These are phyloP conservation scores for Colletotrichum eleusines DNA, from an alignment of 2,329 filamentous ascomycete genomes.

Conservation along the genomic window DNA sequence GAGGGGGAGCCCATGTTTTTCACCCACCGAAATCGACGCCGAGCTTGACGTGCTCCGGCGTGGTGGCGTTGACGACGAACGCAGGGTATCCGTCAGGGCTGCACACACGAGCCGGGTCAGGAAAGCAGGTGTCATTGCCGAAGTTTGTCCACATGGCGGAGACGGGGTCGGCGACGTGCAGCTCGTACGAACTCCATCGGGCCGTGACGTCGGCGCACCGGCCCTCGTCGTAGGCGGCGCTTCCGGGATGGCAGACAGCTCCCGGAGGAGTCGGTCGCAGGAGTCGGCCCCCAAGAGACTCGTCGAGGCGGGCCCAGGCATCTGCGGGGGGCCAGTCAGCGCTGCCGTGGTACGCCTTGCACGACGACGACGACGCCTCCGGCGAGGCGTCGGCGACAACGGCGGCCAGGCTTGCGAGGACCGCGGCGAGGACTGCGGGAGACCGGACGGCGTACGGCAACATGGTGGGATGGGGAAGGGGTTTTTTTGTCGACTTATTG, in stretches of 20 bases:
- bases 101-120: constrained; percentile 53
- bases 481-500: background rate
- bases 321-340: constrained; percentile 60
- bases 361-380: constrained; percentile 43
- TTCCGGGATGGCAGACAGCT: constrained; percentile 57
- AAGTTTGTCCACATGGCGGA: constrained; percentile 57
- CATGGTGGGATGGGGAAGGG: background rate
- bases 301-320: constrained; percentile 61
- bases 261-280: constrained; percentile 58
- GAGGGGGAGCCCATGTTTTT: too few relatives aligned
- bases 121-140: constrained; percentile 64
- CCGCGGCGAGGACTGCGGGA: too few relatives aligned
- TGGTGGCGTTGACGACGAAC: constrained; percentile 53
- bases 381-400: background rate
- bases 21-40: constrained; percentile 57
- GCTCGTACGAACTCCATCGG: constrained; percentile 44
- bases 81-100: constrained; percentile 50
- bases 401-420: background rate
- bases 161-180: constrained; percentile 52
- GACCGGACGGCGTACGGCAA: background rate
- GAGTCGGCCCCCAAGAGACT: constrained; percentile 56
- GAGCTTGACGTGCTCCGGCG: constrained; percentile 49
- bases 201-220: constrained; percentile 47
- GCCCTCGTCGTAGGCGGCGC: constrained; percentile 48
- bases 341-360: constrained; percentile 62